Conservation (phyloP, 345 rosid species). For the Gossypium raimondii region DNA sequence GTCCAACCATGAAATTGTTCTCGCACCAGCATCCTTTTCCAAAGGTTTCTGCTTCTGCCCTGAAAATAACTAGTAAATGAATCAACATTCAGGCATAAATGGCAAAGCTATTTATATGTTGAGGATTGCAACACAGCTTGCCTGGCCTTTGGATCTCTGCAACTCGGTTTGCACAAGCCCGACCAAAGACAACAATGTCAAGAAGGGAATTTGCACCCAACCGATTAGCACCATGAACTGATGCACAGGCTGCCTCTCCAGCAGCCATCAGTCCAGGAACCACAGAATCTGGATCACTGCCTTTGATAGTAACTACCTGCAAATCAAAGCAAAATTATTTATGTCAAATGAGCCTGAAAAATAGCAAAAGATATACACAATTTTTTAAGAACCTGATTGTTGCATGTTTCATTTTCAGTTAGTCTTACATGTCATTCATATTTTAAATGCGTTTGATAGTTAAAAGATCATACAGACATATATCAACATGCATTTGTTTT, state of each 20-base stretch:
- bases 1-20: slow-evolving; percentile 90
- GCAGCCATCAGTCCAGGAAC: slow-evolving; percentile 98
- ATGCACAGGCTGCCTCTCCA: slow-evolving; percentile 99
- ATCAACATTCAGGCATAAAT: background rate
- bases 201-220: slow-evolving; percentile 99
- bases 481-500: background rate
- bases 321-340: background rate
- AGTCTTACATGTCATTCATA: background rate
- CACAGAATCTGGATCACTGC: slow-evolving; percentile 70
- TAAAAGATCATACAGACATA: background rate
- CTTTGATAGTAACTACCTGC: slow-evolving; percentile 72
- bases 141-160: slow-evolving; percentile 69
- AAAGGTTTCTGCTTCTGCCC: slow-evolving; percentile 86
- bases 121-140: background rate
- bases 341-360: background rate
- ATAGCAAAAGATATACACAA: background rate
- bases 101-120: background rate
- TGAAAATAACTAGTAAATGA: slow-evolving; percentile 23
- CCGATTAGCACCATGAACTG: slow-evolving; percentile 98
- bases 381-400: background rate
- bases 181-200: slow-evolving; percentile 95
- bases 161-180: slow-evolving; percentile 97
- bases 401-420: background rate
- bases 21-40: slow-evolving; percentile 83
- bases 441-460: background rate